Evolutionary conservation across 345 rosid species (phyloP).

Genomic region (Schrenkiella parvula): DNA sequence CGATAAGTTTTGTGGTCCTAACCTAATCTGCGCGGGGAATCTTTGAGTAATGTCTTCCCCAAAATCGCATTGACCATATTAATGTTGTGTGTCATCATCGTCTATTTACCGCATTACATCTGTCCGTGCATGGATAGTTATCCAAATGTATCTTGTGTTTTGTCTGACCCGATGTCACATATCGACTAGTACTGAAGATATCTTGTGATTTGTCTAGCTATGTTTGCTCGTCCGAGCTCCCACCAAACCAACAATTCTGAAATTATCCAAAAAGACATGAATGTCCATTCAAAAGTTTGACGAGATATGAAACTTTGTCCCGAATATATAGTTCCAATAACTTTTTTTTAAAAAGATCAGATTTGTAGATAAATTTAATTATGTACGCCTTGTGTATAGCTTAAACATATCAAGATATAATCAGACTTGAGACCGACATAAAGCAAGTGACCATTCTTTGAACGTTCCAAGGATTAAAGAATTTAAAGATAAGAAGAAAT

Average conservation of each 20-base stretch:
- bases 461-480: conserved; percentile 18
- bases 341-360: background rate
- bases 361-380: background rate
- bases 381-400: background rate
- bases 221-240: background rate
- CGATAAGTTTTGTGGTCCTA: background rate
- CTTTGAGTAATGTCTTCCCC: background rate
- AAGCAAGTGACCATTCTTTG: conserved; percentile 12
- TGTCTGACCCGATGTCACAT: background rate
- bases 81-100: background rate
- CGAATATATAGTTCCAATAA: background rate
- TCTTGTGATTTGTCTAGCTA: background rate
- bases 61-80: background rate
- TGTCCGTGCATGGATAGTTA: background rate
- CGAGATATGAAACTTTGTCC: background rate
- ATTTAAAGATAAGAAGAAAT: conserved; percentile 11
- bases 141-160: background rate
- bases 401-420: background rate
- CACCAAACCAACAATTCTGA: background rate
- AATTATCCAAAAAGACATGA: background rate
- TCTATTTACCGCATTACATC: background rate
- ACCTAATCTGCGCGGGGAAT: background rate
- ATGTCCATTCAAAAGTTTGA: background rate
- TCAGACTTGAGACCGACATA: background rate
- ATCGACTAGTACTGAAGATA: background rate